A percentile compares a stretch with the other conserved stretches of the same genome.
Evolutionary conservation across 768 basidiomycete genomes (phyloP).

Genomic region (Termitomyces sp.): DNA sequence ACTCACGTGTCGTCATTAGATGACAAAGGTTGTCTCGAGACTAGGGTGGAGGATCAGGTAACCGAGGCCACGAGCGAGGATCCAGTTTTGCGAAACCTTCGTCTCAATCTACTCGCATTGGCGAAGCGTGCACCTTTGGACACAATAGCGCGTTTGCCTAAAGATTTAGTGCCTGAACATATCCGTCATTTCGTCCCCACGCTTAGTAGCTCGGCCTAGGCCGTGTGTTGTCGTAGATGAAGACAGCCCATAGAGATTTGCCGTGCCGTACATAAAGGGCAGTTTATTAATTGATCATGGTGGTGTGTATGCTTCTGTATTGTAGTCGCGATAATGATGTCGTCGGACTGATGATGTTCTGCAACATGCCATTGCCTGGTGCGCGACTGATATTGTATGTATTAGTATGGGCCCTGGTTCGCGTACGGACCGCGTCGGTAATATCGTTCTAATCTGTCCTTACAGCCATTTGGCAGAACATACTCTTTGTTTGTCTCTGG

Average conservation of each 20-base stretch:
- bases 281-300: too few species aligned
- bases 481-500: too few species aligned
- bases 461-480: too few species aligned
- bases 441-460: too few species aligned
- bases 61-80: slow-evolving; percentile 34
- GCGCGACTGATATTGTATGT: too few species aligned
- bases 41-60: neutral
- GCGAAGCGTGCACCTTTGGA: slow-evolving; percentile 77
- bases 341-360: too few species aligned
- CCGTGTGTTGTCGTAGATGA: neutral
- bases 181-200: slow-evolving; percentile 65
- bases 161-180: slow-evolving; percentile 63
- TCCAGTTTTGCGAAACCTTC: slow-evolving; percentile 49
- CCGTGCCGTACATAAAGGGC: neutral
- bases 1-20: neutral
- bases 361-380: too few species aligned
- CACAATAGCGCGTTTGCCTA: slow-evolving; percentile 60
- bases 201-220: slow-evolving; percentile 25
- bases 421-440: too few species aligned
- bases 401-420: too few species aligned
- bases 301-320: too few species aligned
- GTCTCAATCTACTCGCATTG: slow-evolving; percentile 73
- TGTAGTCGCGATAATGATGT: too few species aligned
- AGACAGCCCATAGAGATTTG: neutral
- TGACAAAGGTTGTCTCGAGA: slow-evolving; percentile 4